Evolutionary conservation across 2,329 filamentous ascomycete genomes (phyloP).

Genomic region (Emergomyces pasteurianus): DNA sequence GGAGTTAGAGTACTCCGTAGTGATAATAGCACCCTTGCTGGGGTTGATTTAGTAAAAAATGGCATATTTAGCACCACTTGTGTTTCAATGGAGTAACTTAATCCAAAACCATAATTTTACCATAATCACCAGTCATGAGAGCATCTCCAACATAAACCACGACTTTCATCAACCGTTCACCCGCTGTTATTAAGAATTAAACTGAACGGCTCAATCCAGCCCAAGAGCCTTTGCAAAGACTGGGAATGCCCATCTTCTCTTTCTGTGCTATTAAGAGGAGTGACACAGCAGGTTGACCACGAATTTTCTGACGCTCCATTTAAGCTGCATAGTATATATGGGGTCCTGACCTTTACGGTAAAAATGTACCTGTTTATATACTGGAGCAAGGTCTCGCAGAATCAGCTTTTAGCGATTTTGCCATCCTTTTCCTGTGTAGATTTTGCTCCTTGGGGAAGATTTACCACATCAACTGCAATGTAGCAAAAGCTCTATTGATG

Average conservation of each 20-base stretch:
- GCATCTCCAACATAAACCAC: background rate
- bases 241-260: background rate
- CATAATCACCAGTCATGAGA: no score
- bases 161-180: background rate
- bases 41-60: no score
- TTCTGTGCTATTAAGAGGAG: background rate
- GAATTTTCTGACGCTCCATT: no score
- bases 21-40: no score
- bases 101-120: no score
- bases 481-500: background rate
- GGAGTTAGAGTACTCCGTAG: no score
- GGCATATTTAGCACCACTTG: no score
- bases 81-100: no score
- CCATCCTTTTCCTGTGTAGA: background rate
- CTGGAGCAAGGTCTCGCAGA: background rate
- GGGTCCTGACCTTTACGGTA: background rate
- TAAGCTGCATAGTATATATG: no score
- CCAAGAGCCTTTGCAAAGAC: background rate
- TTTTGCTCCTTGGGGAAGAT: background rate
- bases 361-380: background rate
- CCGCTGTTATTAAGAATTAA: background rate
- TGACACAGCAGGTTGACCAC: background rate
- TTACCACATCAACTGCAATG: background rate
- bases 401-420: background rate
- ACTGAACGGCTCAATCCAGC: background rate